Evolutionary conservation across 768 basidiomycete species (phyloP).

Genomic region (Leccinum sublutescens): DNA sequence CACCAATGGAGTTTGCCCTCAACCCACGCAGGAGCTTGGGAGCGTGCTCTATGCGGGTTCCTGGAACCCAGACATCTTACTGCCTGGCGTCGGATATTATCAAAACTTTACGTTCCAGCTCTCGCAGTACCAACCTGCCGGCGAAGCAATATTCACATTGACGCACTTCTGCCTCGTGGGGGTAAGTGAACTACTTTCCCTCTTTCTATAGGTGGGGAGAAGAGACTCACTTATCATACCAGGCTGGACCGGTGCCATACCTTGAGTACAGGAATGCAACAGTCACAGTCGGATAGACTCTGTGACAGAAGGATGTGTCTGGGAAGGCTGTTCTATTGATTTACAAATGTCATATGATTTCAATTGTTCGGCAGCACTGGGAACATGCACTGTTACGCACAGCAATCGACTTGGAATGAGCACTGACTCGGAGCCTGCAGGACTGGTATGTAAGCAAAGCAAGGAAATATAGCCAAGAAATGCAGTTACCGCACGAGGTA

Average conservation of each 20-base stretch:
- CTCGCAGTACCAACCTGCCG: constrained; percentile 11
- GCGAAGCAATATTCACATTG: constrained; percentile 17
- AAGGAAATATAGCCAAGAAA: neutral
- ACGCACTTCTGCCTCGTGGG: constrained; percentile 19
- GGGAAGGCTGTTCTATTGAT: neutral
- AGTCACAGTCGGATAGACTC: constrained; percentile 14
- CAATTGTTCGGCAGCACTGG: neutral
- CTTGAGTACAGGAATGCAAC: constrained; percentile 21
- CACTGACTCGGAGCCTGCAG: neutral
- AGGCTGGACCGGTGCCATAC: constrained; percentile 18
- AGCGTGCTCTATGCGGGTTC: constrained; percentile 21
- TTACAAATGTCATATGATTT: neutral
- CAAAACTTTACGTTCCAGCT: constrained; percentile 20
- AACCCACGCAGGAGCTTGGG: constrained; percentile 13
- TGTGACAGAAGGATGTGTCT: neutral
- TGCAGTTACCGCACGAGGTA: neutral
- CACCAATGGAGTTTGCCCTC: constrained; percentile 16
- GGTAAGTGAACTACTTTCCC: neutral
- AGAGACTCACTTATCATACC: neutral
- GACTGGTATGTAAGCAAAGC: neutral
- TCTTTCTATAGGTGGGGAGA: neutral
- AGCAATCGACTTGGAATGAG: neutral
- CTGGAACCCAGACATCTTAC: constrained; percentile 8
- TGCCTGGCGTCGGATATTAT: constrained; percentile 13
- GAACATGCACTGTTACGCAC: neutral